A percentile compares a stretch with the other conserved stretches of the same genome.
phyloP scores from a whole-genome alignment of 169 alveolate species.

The Plasmodium inui region DNA sequence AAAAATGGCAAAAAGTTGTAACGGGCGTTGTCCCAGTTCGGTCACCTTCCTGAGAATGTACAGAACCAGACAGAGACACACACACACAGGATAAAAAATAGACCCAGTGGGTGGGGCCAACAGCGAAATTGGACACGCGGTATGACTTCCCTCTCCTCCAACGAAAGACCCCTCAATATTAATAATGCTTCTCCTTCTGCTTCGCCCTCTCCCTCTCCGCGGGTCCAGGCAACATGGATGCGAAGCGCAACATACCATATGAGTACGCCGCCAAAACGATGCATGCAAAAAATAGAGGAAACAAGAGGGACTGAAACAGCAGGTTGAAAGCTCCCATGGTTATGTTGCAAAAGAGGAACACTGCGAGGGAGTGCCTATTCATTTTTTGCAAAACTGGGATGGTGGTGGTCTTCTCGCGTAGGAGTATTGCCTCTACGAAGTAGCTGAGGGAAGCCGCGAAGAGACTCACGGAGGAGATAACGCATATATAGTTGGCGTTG shows the following conservation, averaged over 20 bases:
- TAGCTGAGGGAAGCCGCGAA: slow-evolving; percentile 26
- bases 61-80: neutral
- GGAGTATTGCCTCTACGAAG: neutral
- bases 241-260: slow-evolving; percentile 1
- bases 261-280: slow-evolving; percentile 10
- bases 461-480: slow-evolving; percentile 11
- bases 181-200: neutral
- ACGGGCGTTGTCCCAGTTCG: neutral
- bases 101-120: neutral
- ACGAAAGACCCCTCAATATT: neutral
- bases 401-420: slow-evolving; percentile 5
- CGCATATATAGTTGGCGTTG: slow-evolving; percentile 57
- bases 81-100: neutral
- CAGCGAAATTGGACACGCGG: neutral
- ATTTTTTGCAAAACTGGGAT: slow-evolving; percentile 20
- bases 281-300: slow-evolving; percentile 28
- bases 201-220: neutral
- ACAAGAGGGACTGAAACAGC: slow-evolving; percentile 33
- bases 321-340: slow-evolving; percentile 36
- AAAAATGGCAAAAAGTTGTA: neutral
- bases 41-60: neutral
- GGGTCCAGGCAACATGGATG: slow-evolving; percentile 1
- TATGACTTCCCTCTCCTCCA: neutral
- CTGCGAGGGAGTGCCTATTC: slow-evolving; percentile 4
- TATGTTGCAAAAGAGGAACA: slow-evolving; percentile 47